Evolutionary conservation across 192 early-diverging fungal genomes (phyloP), one percentile per base, ranked within the genome.

Genomic region (Coemansia pectinata): DNA sequence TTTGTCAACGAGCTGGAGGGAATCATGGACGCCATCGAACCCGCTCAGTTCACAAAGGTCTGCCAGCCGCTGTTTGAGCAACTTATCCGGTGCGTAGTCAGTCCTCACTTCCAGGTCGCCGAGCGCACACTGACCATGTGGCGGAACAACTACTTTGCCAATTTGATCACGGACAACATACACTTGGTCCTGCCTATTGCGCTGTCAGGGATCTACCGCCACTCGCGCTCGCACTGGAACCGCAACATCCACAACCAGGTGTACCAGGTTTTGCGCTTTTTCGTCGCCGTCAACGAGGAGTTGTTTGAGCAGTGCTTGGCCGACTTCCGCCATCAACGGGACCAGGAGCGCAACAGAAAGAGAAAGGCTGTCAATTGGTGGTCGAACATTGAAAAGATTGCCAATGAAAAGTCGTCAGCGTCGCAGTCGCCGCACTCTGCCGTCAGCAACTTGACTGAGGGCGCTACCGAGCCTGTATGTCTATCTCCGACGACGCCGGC

Each of bases 111-210:
- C 76, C 98, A 99, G 87, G 92, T 98, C n/a, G 96, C 97, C 38
- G 98, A 99, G 85, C 89, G 98, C 70, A 96, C 97, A 41, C 86
- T 99, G 38, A 95, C 93, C 65, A 96, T 94, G 79, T 99, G 98
- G 98, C 97, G 97, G 84, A 99, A 98, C 75, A 95, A 95, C 76
- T 98, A 96, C 71, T 95, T 98, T 83, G 94, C 95, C 69, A 96
- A 91, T 75, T 79, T 99, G 81, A 96, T 99, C 64, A 89, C 90
- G 27, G 95, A 98, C 65, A 96, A 99, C 85, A 92, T 93, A 27
- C 85, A 87, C 44, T 87, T 90, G 33, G 94, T 99, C 47, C 78
- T 99, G 71, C 98, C 98, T 14, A 95, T 99, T 66, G 92, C 97
- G 85, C 97, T 99, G 67, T 88, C 94, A 19, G 90, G 95, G 9